Percentiles rank a stretch among this genome's conserved stretches.
Evolutionary conservation across 2,329 filamentous ascomycete genomes (phyloP).

Genomic region (Xylaria sp.): DNA sequence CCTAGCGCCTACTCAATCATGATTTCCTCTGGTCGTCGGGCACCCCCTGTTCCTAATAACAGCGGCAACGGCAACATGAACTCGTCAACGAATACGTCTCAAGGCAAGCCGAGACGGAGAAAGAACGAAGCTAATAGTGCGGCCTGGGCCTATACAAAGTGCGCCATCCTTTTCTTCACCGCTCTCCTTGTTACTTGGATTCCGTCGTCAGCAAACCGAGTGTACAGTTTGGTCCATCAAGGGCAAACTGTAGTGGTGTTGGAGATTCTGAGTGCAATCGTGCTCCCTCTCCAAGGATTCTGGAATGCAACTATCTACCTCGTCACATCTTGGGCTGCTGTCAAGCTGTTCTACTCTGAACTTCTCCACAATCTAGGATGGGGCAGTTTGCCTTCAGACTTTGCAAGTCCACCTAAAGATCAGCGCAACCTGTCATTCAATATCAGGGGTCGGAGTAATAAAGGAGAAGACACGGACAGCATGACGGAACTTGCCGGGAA

Average conservation of each 20-base stretch:
- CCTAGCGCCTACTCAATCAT: constrained; percentile 60
- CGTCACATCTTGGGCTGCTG: constrained; percentile 74
- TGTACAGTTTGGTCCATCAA: constrained; percentile 73
- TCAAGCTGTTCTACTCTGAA: constrained; percentile 60
- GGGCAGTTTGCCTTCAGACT: constrained; percentile 40
- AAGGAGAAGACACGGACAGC: constrained; percentile 61
- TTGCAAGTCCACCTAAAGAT: constrained; percentile 29
- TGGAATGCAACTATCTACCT: constrained; percentile 86
- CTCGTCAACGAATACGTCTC: constrained; percentile 29
- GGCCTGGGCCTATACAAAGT: constrained; percentile 76
- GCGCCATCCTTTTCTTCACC: constrained; percentile 76
- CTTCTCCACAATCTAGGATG: constrained; percentile 46
- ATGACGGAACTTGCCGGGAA: constrained; percentile 61
- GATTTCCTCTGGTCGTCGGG: constrained; percentile 55
- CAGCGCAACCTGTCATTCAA: constrained; percentile 50
- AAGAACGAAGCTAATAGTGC: constrained; percentile 68
- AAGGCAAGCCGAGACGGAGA: constrained; percentile 41
- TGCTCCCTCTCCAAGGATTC: constrained; percentile 83
- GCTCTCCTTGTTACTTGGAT: constrained; percentile 80
- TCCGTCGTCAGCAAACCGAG: constrained; percentile 79
- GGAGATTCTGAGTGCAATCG: constrained; percentile 76
- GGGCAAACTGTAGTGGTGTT: constrained; percentile 66
- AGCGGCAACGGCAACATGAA: neutral
- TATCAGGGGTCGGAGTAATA: constrained; percentile 47
- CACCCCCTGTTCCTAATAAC: constrained; percentile 42